Conservation (phyloP, 2,329 filamentous ascomycete genomes). For the Onygenales sp. region DNA sequence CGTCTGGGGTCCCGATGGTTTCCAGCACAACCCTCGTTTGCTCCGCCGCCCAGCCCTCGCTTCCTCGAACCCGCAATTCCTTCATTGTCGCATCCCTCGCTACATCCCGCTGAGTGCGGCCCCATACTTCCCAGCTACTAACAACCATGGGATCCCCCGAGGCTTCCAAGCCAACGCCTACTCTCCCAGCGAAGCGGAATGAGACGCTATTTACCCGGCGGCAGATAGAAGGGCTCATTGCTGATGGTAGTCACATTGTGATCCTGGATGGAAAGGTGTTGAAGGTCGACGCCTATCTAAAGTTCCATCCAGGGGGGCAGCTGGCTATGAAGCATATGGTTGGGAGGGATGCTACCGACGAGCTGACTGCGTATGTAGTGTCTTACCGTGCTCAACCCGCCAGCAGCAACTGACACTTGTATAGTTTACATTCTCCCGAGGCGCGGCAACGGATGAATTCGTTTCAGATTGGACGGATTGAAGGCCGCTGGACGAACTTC, state of each 20-base stretch:
- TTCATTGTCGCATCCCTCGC: too few relatives aligned
- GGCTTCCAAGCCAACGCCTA: slow-evolving; percentile 2
- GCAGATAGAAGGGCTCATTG: slow-evolving; percentile 73
- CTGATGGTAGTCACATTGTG: slow-evolving; percentile 67
- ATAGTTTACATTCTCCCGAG: slow-evolving; percentile 71
- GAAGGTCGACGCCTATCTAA: slow-evolving; percentile 80
- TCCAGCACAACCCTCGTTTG: too few relatives aligned
- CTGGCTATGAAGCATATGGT: slow-evolving; percentile 91
- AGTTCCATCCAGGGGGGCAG: slow-evolving; percentile 84
- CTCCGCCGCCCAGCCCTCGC: too few relatives aligned
- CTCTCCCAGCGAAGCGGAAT: slow-evolving; percentile 27
- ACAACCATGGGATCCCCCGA: neutral
- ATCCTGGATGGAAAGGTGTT: slow-evolving; percentile 74
- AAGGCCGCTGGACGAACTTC: slow-evolving; percentile 81
- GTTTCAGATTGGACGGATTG: slow-evolving; percentile 74
- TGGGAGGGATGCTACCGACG: slow-evolving; percentile 86
- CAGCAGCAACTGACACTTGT: slow-evolving; percentile 1
- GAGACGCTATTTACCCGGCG: slow-evolving; percentile 47
- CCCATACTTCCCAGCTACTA: neutral
- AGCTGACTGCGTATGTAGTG: slow-evolving; percentile 65
- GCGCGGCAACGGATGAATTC: slow-evolving; percentile 66
- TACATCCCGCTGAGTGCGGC: too few relatives aligned
- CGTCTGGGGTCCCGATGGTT: too few relatives aligned
- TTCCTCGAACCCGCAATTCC: too few relatives aligned
- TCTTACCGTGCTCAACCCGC: slow-evolving; percentile 8